These are phyloP conservation scores for Alternaria postmessia DNA, from an alignment of 2,329 filamentous ascomycete genomes.

Conservation along the genomic window DNA sequence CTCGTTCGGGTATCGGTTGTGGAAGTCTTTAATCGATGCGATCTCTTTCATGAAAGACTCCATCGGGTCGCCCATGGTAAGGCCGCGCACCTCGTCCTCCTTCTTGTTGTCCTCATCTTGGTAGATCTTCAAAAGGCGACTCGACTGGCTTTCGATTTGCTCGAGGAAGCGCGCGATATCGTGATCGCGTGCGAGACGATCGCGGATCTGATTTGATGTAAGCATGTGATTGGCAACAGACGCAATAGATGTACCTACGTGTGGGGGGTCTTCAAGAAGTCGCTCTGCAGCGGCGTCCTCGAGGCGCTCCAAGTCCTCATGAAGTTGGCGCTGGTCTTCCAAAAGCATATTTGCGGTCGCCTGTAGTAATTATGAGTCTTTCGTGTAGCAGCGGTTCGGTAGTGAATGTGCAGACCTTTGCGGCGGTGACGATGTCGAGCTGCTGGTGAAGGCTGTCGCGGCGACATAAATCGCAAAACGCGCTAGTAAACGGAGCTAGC, in stretches of 20 bases:
- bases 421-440: constrained; percentile 25
- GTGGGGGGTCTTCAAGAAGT: constrained; percentile 85
- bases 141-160: constrained; percentile 86
- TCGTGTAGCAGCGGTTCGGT: constrained; percentile 17
- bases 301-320: constrained; percentile 95
- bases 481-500: constrained; percentile 23
- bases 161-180: constrained; percentile 86
- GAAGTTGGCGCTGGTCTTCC: constrained; percentile 91
- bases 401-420: constrained; percentile 33
- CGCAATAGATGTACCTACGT: constrained; percentile 63
- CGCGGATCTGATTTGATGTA: constrained; percentile 72
- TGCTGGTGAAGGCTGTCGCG: constrained; percentile 21
- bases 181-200: constrained; percentile 89
- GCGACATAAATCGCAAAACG: constrained; percentile 25
- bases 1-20: constrained; percentile 90
- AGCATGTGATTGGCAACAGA: constrained; percentile 10
- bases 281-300: constrained; percentile 94
- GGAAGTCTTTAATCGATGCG: constrained; percentile 82
- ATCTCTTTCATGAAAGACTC: constrained; percentile 91
- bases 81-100: constrained; percentile 80
- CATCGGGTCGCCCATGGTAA: constrained; percentile 85
- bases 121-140: constrained; percentile 82
- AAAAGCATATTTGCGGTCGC: constrained; percentile 69
- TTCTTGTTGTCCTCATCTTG: constrained; percentile 76
- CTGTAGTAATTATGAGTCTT: constrained; percentile 28